Conservation (phyloP, 345 rosid species). For the Eucalyptus cloeziana region DNA sequence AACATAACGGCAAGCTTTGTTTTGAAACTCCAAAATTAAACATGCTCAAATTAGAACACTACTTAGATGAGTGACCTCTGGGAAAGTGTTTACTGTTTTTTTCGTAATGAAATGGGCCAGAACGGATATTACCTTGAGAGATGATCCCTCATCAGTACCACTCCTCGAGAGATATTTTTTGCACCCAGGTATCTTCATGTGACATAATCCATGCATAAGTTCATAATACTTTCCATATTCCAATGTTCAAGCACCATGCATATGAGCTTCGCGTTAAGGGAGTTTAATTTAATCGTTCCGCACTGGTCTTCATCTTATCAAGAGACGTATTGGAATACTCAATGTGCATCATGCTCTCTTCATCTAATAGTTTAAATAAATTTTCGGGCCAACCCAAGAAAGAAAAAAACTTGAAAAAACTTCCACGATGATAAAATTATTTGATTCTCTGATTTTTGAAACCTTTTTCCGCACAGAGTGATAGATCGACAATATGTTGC, state of each 20-base stretch:
- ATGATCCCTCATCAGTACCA: background rate
- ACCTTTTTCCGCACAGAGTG: background rate
- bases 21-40: background rate
- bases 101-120: no score
- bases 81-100: no score
- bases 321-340: background rate
- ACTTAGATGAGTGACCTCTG: background rate
- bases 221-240: background rate
- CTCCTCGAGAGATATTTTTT: background rate
- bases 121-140: background rate
- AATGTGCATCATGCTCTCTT: background rate
- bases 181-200: background rate
- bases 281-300: background rate
- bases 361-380: background rate
- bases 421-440: background rate
- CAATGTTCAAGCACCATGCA: background rate
- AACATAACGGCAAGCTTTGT: background rate
- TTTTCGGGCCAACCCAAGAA: background rate
- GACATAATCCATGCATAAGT: background rate
- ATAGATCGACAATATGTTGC: background rate
- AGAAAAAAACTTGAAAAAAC: background rate
- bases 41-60: background rate
- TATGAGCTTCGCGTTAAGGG: background rate
- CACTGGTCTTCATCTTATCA: background rate
- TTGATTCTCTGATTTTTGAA: background rate